Base-by-base conservation (phyloP, 192 early-diverging fungal genomes). In the Chytriomyces hyalinus region DNA sequence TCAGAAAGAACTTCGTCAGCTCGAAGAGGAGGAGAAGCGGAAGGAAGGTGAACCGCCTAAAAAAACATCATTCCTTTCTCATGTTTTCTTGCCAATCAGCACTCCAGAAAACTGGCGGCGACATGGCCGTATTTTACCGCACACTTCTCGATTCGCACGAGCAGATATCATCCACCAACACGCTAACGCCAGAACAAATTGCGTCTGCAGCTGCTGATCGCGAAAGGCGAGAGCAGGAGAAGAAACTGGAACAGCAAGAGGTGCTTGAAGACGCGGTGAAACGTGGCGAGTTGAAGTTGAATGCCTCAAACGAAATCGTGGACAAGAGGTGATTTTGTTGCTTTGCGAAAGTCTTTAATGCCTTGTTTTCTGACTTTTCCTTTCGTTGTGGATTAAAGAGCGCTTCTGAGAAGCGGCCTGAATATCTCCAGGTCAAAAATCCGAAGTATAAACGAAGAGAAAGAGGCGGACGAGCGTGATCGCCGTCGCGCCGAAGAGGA, bases 241-340 rank as follows among this genome's bases (percentile, higher is more conserved):
- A 51, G 76, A 81, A 49, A 83, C 43, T 63, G n/a, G 87, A 61
- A 73, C 69, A 68, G 78, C 83, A 76, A 81, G 80, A 60, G 85
- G 86, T 3, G 73, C 82, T 69, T 72, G 48, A 81, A 59, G 61
- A 76, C 22, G 73, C 80, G 8, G 74, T 83, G 6, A 17, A 61
- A 43, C 44, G 67, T 24, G 81, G 81, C 11, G 57, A 85, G 5
- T 85, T 93, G 5, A 67, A 70, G 1, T 9, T 92, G 53, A 94
- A 94, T 77, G 93, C 93, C 47, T 87, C 89, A 13, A 86, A 91
- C 9, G 84, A 92, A 49, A 81, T 94, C 36, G 90, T 94, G 10
- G 92, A 94, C 79, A 93, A 93, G 77, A 85, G 72, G 72, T 73
- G 22, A 65, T 26, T 65, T 57, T 11, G 10, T 65, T 65, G 0